Evolutionary conservation across 2,329 filamentous ascomycete genomes (phyloP).

Genomic region (Paecilomyces variotii): DNA sequence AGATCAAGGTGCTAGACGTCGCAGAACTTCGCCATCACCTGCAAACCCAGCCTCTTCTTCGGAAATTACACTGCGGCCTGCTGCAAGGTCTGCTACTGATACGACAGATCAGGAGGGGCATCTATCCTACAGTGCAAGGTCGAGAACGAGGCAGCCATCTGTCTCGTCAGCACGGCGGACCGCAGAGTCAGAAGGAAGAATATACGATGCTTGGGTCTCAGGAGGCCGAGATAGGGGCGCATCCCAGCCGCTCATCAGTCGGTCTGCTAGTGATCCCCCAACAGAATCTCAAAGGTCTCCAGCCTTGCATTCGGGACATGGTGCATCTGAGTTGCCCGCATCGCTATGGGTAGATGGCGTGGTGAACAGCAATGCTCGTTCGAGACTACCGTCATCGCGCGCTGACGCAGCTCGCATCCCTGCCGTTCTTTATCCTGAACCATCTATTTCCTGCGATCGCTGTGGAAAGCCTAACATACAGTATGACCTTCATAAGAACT

Average conservation of each 20-base stretch:
- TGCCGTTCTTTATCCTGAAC: slow-evolving; percentile 52
- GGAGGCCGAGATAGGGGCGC: slow-evolving; percentile 15
- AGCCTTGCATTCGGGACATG: background rate
- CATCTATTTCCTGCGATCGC: slow-evolving; percentile 62
- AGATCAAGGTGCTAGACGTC: slow-evolving; percentile 23
- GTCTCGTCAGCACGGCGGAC: slow-evolving; percentile 21
- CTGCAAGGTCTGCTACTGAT: slow-evolving; percentile 28
- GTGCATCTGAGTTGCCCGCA: background rate
- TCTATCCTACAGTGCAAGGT: slow-evolving; percentile 15
- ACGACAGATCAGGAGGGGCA: slow-evolving; percentile 25
- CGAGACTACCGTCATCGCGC: slow-evolving; percentile 24
- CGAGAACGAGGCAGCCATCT: slow-evolving; percentile 16
- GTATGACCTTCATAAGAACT: slow-evolving; percentile 81
- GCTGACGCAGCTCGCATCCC: slow-evolving; percentile 18
- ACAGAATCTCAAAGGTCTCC: slow-evolving; percentile 2
- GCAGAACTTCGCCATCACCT: slow-evolving; percentile 26
- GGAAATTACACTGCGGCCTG: slow-evolving; percentile 24
- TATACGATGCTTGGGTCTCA: slow-evolving; percentile 17
- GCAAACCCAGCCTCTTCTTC: slow-evolving; percentile 25
- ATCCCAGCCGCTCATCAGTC: slow-evolving; percentile 10
- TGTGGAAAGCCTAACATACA: slow-evolving; percentile 69
- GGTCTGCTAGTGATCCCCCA: background rate
- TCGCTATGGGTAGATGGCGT: background rate
- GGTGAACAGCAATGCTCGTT: slow-evolving; percentile 13
- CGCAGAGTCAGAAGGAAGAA: slow-evolving; percentile 23